Percentiles rank a stretch among this genome's conserved stretches.
Conservation (phyloP, 768 basidiomycete genomes). For the Mycena capillaripes region DNA sequence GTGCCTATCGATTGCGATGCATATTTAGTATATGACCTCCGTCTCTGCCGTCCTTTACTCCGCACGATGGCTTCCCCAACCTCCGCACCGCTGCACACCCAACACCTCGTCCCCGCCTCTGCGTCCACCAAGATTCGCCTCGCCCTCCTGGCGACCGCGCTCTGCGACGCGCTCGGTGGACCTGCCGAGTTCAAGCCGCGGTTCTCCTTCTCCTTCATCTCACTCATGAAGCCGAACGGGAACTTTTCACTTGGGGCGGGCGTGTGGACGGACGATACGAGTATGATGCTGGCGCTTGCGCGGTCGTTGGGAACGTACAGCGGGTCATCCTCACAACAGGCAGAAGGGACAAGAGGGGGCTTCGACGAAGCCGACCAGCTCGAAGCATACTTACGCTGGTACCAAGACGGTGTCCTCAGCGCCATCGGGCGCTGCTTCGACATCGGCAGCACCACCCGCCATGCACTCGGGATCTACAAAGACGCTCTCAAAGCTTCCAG, state of each 20-base stretch:
- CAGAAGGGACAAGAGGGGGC: conserved; percentile 39
- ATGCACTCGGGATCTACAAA: conserved; percentile 51
- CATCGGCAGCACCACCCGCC: conserved; percentile 51
- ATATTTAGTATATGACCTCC: not conserved
- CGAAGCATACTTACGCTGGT: conserved; percentile 49
- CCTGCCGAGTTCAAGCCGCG: conserved; percentile 57
- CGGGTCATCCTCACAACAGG: conserved; percentile 24
- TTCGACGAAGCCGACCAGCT: conserved; percentile 55
- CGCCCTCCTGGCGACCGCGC: conserved; percentile 55
- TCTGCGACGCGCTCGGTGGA: conserved; percentile 61
- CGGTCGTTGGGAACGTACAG: conserved; percentile 52
- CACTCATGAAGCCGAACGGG: conserved; percentile 53
- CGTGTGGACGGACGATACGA: conserved; percentile 65
- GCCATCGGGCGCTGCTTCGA: conserved; percentile 54
- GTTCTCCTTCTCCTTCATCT: conserved; percentile 54
- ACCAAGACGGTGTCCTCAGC: conserved; percentile 49
- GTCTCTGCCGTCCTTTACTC: not conserved
- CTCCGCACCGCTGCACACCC: conserved; percentile 40
- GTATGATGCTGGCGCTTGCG: conserved; percentile 61
- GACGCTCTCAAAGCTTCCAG: conserved; percentile 13
- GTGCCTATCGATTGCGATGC: conserved; percentile 7
- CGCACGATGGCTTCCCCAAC: conserved; percentile 20
- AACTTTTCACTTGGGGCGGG: conserved; percentile 54
- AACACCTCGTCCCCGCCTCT: conserved; percentile 45
- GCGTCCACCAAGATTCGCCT: conserved; percentile 54